Percentiles rank a stretch among this genome's conserved stretches.
Evolutionary conservation across 2,329 filamentous ascomycete species (phyloP).

Genomic region (Lachnellula hyalina): DNA sequence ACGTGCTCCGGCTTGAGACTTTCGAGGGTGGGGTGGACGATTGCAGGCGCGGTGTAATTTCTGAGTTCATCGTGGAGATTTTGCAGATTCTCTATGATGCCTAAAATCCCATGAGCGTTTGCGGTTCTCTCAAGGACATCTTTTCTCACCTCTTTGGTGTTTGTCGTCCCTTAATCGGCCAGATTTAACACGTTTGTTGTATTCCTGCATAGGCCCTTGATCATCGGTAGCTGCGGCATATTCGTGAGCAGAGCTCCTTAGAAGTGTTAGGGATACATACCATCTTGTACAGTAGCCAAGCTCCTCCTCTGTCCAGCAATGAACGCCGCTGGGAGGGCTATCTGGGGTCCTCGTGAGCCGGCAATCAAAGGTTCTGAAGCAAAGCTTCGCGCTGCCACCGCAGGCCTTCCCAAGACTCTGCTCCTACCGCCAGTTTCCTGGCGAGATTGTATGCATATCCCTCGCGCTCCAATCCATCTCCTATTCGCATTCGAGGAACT

Average conservation of each 20-base stretch:
- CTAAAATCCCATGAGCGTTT: conserved; percentile 37
- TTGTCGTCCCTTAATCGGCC: conserved; percentile 79
- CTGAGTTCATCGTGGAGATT: conserved; percentile 79
- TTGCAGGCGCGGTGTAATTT: conserved; percentile 65
- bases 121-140: neutral
- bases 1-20: conserved; percentile 51
- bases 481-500: neutral
- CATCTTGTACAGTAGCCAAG: conserved; percentile 27
- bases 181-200: conserved; percentile 71
- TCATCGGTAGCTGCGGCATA: conserved; percentile 24
- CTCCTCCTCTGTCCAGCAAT: conserved; percentile 27
- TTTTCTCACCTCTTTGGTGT: conserved; percentile 71
- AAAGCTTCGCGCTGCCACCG: neutral
- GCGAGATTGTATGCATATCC: conserved; percentile 6
- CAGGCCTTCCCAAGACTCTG: neutral
- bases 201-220: conserved; percentile 76
- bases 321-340: conserved; percentile 23
- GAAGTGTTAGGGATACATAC: conserved; percentile 7
- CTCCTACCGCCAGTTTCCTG: neutral
- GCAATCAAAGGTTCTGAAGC: neutral
- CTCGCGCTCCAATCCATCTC: neutral
- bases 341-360: neutral
- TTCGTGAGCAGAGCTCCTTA: neutral
- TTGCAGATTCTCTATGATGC: conserved; percentile 84
- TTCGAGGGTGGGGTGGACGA: conserved; percentile 73